phyloP scores from a whole-genome alignment of 1,284 basidiomycete species.

The Ceraceosorus guamensis region DNA sequence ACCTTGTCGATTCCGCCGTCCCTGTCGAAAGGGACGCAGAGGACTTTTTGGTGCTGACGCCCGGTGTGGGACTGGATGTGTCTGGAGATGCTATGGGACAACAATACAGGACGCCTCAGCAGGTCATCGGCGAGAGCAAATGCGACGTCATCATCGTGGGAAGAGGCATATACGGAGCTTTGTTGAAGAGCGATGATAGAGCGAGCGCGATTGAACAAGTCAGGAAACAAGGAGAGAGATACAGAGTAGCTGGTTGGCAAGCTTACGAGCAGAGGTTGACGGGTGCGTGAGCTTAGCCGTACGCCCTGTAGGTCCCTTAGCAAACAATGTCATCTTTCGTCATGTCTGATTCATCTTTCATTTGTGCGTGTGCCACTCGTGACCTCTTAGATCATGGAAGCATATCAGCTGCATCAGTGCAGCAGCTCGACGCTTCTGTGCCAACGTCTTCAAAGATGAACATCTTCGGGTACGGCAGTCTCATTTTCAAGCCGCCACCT shows the following conservation, averaged over 20 bases:
- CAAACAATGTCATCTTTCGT: no score
- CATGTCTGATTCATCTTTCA: no score
- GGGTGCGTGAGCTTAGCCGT: conserved; percentile 1
- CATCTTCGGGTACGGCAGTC: conserved; percentile 42
- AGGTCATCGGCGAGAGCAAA: conserved; percentile 76
- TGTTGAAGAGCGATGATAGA: conserved; percentile 52
- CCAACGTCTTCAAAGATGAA: conserved; percentile 22
- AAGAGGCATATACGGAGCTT: conserved; percentile 75
- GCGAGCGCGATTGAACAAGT: conserved; percentile 55
- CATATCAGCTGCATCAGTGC: no score
- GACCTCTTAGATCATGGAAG: no score
- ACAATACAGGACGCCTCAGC: conserved; percentile 83
- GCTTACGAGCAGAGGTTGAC: conserved; percentile 63
- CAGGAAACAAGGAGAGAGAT: conserved; percentile 68
- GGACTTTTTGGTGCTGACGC: conserved; percentile 86
- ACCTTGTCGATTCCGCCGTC: background rate
- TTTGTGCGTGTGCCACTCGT: no score
- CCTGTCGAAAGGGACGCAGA: conserved; percentile 50
- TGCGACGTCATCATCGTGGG: conserved; percentile 98
- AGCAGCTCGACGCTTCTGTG: no score
- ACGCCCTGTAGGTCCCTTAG: no score
- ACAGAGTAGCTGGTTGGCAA: conserved; percentile 79
- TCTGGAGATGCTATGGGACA: conserved; percentile 87
- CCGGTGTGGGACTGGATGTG: conserved; percentile 78
- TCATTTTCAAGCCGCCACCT: conserved; percentile 47